A percentile compares a stretch with the other conserved stretches of the same genome.
phyloP scores from a whole-genome alignment of 768 basidiomycete genomes.

The Cystoderma amianthinum region DNA sequence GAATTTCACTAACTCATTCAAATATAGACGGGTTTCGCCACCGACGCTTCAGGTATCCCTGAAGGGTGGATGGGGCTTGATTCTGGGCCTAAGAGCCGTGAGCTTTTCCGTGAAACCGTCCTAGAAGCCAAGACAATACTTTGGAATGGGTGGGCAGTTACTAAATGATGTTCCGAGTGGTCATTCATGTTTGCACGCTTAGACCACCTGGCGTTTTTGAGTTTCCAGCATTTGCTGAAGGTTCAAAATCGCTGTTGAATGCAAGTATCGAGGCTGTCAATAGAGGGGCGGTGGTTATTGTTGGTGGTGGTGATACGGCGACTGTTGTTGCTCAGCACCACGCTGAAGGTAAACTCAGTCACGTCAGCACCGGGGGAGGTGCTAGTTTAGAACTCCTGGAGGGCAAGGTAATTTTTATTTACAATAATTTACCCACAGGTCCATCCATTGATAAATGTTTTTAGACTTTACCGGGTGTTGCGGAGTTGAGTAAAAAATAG shows the following conservation, averaged over 20 bases:
- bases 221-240: slow-evolving; percentile 84
- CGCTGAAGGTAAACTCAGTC: slow-evolving; percentile 85
- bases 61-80: slow-evolving; percentile 96
- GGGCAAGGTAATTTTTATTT: slow-evolving; percentile 72
- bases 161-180: slow-evolving; percentile 4
- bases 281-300: slow-evolving; percentile 86
- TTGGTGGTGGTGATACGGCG: slow-evolving; percentile 96
- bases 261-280: slow-evolving; percentile 83
- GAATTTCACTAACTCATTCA: neutral
- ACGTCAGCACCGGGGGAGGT: slow-evolving; percentile 94
- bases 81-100: slow-evolving; percentile 76
- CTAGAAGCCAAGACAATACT: slow-evolving; percentile 90
- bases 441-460: slow-evolving; percentile 10
- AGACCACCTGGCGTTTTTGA: slow-evolving; percentile 98
- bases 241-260: slow-evolving; percentile 79
- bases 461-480: slow-evolving; percentile 85
- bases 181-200: slow-evolving; percentile 1
- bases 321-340: slow-evolving; percentile 85
- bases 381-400: slow-evolving; percentile 93
- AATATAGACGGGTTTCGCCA: slow-evolving; percentile 60
- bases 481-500: slow-evolving; percentile 83
- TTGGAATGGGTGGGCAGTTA: slow-evolving; percentile 84
- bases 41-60: slow-evolving; percentile 84
- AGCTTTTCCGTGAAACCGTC: slow-evolving; percentile 76
- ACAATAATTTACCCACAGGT: neutral